Percentiles rank a stretch among this genome's conserved stretches.
These are phyloP conservation scores for Linnemannia schmuckeri DNA, from an alignment of 192 early-diverging fungal genomes.

Conservation along the genomic window DNA sequence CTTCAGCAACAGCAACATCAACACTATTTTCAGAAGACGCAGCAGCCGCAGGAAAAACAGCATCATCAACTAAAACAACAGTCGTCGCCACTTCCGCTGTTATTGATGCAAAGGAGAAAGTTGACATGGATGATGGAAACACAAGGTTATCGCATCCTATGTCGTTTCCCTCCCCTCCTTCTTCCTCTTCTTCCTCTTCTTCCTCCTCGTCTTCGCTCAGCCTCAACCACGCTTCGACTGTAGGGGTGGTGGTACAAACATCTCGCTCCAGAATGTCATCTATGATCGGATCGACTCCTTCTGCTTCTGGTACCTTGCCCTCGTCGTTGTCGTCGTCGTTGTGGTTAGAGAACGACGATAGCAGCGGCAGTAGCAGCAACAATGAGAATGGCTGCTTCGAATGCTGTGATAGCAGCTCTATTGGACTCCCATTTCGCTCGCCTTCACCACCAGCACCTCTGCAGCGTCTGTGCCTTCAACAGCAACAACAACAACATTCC, in stretches of 20 bases:
- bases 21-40: background rate
- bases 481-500: conserved; percentile 12
- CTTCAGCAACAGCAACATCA: background rate
- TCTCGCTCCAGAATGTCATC: background rate
- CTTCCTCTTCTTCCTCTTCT: background rate
- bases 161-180: background rate
- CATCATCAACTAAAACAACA: background rate
- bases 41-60: background rate
- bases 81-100: background rate
- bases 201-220: background rate
- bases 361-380: background rate
- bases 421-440: background rate
- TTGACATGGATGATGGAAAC: background rate
- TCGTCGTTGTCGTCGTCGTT: background rate
- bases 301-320: background rate
- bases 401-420: background rate
- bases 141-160: background rate
- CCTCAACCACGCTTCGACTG: background rate
- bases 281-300: background rate
- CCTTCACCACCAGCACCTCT: background rate
- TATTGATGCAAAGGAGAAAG: background rate
- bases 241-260: background rate
- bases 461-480: background rate
- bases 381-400: background rate
- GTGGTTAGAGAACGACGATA: background rate